These are phyloP conservation scores for Nitzschia palea DNA, from an alignment of 108 stramenopile species.

Conservation along the genomic window DNA sequence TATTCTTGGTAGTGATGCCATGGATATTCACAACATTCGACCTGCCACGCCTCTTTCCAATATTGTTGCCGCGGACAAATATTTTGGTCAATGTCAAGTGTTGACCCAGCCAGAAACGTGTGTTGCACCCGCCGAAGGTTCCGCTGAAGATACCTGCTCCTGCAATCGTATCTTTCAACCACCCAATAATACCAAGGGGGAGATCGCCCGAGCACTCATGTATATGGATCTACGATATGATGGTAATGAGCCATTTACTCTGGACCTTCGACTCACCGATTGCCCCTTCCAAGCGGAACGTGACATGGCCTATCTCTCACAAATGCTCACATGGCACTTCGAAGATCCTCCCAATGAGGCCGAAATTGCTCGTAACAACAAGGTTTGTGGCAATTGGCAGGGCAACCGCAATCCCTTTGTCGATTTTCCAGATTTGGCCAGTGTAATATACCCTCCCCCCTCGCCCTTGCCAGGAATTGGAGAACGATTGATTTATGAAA, in stretches of 20 bases:
- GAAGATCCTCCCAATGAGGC: conserved; percentile 67
- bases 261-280: conserved; percentile 43
- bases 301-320: conserved; percentile 60
- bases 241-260: conserved; percentile 29
- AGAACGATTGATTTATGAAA: conserved; percentile 27
- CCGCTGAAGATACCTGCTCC: conserved; percentile 29
- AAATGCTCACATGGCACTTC: conserved; percentile 74
- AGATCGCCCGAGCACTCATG: conserved; percentile 78
- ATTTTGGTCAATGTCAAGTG: conserved; percentile 48
- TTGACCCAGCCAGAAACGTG: conserved; percentile 17
- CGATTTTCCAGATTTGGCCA: conserved; percentile 66
- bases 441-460: conserved; percentile 7
- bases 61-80: conserved; percentile 42
- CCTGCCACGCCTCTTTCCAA: conserved; percentile 59
- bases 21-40: conserved; percentile 62
- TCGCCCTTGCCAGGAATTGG: conserved; percentile 17
- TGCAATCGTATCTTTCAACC: conserved; percentile 36
- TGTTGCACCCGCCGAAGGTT: conserved; percentile 38
- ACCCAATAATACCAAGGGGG: conserved; percentile 55
- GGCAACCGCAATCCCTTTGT: conserved; percentile 90
- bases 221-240: conserved; percentile 82
- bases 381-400: conserved; percentile 68
- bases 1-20: conserved; percentile 39
- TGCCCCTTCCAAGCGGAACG: conserved; percentile 31
- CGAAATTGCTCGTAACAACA: conserved; percentile 63